Evolutionary conservation across 768 basidiomycete species (phyloP).

Genomic region (Tulasnella sp.): DNA sequence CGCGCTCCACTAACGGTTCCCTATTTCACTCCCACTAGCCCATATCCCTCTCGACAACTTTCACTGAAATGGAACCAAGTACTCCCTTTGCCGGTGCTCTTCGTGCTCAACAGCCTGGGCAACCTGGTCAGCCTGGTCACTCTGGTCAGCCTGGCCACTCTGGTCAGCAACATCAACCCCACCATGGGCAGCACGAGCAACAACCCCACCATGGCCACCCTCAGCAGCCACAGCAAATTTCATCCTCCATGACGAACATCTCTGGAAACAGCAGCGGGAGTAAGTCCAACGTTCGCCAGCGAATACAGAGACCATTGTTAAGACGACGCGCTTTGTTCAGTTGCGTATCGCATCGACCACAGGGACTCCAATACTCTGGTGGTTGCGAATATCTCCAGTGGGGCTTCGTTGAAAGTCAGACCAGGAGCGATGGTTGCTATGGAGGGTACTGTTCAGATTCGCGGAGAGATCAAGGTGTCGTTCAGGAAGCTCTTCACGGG

Average conservation of each 20-base stretch:
- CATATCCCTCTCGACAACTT: background rate
- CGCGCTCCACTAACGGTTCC: background rate
- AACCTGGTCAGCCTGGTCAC: background rate
- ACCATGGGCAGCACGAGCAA: constrained; percentile 32
- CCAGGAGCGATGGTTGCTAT: constrained; percentile 41
- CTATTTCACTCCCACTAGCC: background rate
- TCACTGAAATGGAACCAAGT: background rate
- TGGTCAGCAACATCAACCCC: background rate
- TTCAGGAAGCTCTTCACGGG: constrained; percentile 38
- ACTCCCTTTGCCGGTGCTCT: background rate
- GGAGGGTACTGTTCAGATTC: constrained; percentile 38
- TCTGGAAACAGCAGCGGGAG: background rate
- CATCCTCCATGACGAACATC: background rate
- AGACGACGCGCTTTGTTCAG: background rate
- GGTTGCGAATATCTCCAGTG: constrained; percentile 36
- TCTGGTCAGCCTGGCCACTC: no score
- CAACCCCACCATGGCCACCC: background rate
- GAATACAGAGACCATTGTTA: background rate
- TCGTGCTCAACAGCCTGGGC: constrained; percentile 34
- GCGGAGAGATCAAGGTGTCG: constrained; percentile 35
- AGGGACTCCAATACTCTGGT: constrained; percentile 41
- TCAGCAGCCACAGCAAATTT: background rate
- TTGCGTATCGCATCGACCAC: constrained; percentile 37
- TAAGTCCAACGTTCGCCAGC: background rate
- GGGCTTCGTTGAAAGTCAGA: constrained; percentile 38